Evolutionary conservation across 176 grass and related monocot species (phyloP).

Genomic region (Eleusine indica): DNA sequence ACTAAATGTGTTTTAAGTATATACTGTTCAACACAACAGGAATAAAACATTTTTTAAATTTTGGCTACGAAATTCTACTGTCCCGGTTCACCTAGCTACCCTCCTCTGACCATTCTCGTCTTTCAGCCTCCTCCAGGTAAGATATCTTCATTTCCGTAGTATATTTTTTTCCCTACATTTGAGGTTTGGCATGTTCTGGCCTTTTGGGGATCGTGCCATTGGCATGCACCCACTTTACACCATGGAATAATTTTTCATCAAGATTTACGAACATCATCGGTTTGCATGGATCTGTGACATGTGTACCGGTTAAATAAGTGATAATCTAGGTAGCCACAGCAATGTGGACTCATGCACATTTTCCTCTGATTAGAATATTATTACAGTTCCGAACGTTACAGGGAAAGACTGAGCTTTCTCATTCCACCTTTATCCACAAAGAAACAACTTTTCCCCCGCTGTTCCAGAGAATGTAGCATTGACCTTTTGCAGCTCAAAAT

Average conservation of each 20-base stretch:
- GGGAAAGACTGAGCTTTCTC: no score
- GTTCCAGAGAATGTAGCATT: not conserved
- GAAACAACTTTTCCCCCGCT: not conserved
- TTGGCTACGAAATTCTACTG: not conserved
- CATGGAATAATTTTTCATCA: not conserved
- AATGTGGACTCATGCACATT: not conserved
- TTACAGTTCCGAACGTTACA: no score
- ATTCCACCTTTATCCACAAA: no score
- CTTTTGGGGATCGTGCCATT: not conserved
- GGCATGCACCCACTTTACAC: conserved; percentile 1
- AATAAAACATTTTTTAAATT: not conserved
- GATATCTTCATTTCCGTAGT: not conserved
- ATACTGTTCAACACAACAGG: not conserved
- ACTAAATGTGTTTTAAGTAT: not conserved
- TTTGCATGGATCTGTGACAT: not conserved
- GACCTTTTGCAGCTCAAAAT: not conserved
- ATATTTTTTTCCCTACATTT: not conserved
- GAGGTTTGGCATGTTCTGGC: not conserved
- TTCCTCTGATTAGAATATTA: no score
- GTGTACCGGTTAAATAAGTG: not conserved
- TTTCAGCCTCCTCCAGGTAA: not conserved
- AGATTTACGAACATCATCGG: not conserved
- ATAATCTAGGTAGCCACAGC: not conserved
- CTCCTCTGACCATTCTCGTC: not conserved
- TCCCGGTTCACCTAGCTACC: not conserved